phyloP scores from a whole-genome alignment of 164 flowering plant genomes.

The Warburgia ugandensis region DNA sequence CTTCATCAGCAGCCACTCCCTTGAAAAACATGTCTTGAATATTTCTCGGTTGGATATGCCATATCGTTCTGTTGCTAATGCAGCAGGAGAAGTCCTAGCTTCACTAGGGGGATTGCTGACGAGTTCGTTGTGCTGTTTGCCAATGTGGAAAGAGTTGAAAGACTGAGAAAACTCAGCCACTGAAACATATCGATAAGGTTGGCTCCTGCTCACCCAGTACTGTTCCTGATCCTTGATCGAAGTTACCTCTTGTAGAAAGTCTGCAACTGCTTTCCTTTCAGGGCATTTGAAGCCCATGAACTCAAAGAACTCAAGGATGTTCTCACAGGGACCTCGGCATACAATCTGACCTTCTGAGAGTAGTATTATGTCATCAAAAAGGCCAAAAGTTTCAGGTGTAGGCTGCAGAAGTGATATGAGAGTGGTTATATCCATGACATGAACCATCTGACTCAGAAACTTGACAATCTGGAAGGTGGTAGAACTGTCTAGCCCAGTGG shows the following conservation, averaged over 20 bases:
- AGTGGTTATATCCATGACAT: constrained; percentile 52
- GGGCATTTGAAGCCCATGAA: constrained; percentile 50
- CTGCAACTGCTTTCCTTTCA: constrained; percentile 52
- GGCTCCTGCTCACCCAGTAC: constrained; percentile 36
- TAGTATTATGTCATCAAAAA: constrained; percentile 53
- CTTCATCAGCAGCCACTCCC: constrained; percentile 54
- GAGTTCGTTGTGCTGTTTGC: constrained; percentile 29
- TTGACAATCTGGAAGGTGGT: constrained; percentile 52
- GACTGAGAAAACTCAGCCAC: constrained; percentile 31
- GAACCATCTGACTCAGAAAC: constrained; percentile 54
- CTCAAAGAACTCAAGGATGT: constrained; percentile 45
- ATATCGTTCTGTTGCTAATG: constrained; percentile 39
- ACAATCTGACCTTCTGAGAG: constrained; percentile 51
- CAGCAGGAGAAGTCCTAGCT: constrained; percentile 40
- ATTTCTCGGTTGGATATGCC: constrained; percentile 46
- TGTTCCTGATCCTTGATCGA: constrained; percentile 59
- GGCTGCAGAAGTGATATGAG: constrained; percentile 57
- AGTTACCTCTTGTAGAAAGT: constrained; percentile 59
- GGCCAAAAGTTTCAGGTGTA: constrained; percentile 50
- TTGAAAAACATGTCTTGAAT: constrained; percentile 43
- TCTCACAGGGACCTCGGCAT: constrained; percentile 47
- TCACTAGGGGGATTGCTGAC: constrained; percentile 36
- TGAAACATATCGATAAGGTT: constrained; percentile 31
- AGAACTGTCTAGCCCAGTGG: constrained; percentile 61
- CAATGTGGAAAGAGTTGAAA: constrained; percentile 31